Conservation (phyloP, 805 yeast genomes). For the Lipomyces chichibuensis region DNA sequence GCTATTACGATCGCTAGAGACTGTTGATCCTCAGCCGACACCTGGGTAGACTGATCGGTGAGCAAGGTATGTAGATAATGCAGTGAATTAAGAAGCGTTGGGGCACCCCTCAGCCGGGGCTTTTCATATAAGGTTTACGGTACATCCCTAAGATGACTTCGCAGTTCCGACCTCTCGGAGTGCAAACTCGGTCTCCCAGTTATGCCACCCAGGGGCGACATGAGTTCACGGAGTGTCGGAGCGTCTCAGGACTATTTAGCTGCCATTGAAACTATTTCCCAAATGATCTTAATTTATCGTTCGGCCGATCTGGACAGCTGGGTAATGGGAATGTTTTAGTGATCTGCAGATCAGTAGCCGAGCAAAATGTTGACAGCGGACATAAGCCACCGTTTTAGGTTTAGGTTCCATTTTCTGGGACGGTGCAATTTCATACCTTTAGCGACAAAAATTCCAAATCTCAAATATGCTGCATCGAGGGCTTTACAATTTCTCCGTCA, state of each 20-base stretch:
- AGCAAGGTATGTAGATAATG: not conserved
- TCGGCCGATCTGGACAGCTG: not conserved
- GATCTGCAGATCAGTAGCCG: not conserved
- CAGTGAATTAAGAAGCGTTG: not conserved
- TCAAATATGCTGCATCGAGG: not conserved
- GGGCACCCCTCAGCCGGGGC: not conserved
- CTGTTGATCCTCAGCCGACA: not conserved
- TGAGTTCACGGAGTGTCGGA: no score
- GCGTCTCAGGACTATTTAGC: no score
- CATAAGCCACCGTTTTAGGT: not conserved
- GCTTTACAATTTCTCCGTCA: no score
- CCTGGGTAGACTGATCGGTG: not conserved
- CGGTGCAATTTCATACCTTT: not conserved
- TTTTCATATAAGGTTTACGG: not conserved
- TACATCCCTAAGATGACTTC: not conserved
- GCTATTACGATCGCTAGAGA: not conserved
- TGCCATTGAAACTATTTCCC: no score
- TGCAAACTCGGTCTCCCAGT: not conserved
- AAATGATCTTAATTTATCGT: no score
- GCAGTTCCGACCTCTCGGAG: not conserved
- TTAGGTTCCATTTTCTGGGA: not conserved
- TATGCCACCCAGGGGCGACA: not conserved
- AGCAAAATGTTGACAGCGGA: not conserved
- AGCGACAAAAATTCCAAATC: not conserved
- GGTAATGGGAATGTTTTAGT: not conserved